Percentiles rank a stretch among this genome's conserved stretches.
These are phyloP conservation scores for Talaromyces verruculosus DNA, from an alignment of 2,329 filamentous ascomycete species.

Conservation along the genomic window DNA sequence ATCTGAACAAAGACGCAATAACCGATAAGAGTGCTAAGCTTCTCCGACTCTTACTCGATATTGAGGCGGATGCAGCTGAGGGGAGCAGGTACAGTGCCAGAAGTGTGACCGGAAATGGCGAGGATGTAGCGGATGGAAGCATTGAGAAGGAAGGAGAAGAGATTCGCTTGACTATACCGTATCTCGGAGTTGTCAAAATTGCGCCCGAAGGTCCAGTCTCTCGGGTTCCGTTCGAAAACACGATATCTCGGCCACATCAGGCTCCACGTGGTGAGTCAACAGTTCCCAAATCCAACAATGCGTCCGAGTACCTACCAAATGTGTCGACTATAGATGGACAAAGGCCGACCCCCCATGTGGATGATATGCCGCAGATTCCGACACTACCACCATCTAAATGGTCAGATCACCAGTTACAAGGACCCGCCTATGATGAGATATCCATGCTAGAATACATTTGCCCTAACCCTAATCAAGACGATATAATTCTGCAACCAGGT, in stretches of 20 bases:
- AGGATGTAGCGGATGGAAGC: not conserved
- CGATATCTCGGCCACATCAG: not conserved
- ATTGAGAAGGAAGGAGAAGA: conserved; percentile 1
- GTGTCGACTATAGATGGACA: not conserved
- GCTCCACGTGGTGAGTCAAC: not conserved
- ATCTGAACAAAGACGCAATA: conserved; percentile 33
- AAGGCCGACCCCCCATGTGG: not conserved
- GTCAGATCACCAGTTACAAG: not conserved
- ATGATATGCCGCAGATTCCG: not conserved
- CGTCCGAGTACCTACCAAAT: not conserved
- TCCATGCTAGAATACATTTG: not conserved
- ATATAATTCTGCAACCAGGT: not conserved
- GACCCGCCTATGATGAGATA: not conserved
- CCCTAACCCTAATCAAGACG: not conserved
- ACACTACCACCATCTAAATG: not conserved
- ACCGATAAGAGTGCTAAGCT: conserved; percentile 33
- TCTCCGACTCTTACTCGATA: conserved; percentile 33
- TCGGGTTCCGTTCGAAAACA: not conserved
- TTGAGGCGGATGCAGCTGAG: conserved; percentile 35
- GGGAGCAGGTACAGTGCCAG: conserved; percentile 14
- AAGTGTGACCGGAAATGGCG: not conserved
- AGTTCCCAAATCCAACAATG: not conserved
- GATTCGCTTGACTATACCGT: conserved; percentile 21
- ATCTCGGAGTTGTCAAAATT: conserved; percentile 23
- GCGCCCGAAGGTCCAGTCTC: conserved; percentile 18